Conservation (phyloP, 129 eudicot species). For the Deinandra increscens region DNA sequence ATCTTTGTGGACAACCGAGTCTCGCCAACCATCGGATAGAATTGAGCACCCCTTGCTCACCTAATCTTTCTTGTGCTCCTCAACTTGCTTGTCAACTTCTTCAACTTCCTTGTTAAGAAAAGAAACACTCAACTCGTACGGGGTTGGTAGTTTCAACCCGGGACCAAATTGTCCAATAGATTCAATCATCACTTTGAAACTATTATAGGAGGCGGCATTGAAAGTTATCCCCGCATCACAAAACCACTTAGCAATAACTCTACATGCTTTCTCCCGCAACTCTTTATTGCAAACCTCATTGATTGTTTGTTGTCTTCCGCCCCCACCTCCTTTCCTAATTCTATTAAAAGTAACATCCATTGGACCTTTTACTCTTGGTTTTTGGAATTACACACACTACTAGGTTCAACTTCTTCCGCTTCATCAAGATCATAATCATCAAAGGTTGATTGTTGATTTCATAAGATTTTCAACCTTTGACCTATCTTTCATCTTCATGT, state of each 20-base stretch:
- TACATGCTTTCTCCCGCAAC: slow-evolving; percentile 14
- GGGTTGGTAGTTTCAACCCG: not conserved
- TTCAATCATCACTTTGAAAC: slow-evolving; percentile 6
- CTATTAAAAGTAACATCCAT: not conserved
- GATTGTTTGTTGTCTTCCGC: not conserved
- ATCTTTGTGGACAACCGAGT: slow-evolving; percentile 6
- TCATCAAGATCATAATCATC: not conserved
- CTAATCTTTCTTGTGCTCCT: slow-evolving; percentile 23
- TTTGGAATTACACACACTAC: not conserved
- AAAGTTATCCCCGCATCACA: slow-evolving; percentile 24
- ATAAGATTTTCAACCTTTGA: not conserved
- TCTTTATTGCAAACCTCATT: not conserved
- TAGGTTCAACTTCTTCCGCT: not conserved
- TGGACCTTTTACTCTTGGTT: not conserved
- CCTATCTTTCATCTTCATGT: not conserved
- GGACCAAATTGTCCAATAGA: not conserved
- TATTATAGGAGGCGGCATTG: slow-evolving; percentile 13
- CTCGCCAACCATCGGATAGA: slow-evolving; percentile 22
- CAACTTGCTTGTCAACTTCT: not conserved
- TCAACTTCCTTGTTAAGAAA: not conserved
- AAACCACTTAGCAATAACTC: slow-evolving; percentile 10
- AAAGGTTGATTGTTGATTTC: not conserved
- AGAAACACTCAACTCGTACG: not conserved
- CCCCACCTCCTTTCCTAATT: not conserved
- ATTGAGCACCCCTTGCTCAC: slow-evolving; percentile 11